Evolutionary conservation across 225 moss, liverwort and hornwort genomes (phyloP).

Genomic region (Pseudoscleropodium purum): DNA sequence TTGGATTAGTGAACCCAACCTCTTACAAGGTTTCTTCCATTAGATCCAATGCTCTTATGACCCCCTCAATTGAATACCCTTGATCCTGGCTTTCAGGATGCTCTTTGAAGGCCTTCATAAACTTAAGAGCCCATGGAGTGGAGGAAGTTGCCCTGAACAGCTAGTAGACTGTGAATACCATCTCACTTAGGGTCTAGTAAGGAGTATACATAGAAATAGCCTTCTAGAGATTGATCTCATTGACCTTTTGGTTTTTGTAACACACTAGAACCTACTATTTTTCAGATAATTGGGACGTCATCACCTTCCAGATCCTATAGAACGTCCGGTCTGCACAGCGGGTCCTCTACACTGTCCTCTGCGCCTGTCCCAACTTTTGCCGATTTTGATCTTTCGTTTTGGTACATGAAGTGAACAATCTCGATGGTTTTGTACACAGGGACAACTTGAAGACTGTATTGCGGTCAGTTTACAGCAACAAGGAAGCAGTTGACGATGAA

Average conservation of each 20-base stretch:
- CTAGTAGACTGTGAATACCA: background rate
- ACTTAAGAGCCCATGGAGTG: background rate
- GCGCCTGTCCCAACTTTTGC: background rate
- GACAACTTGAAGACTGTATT: slow-evolving; percentile 73
- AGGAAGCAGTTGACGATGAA: slow-evolving; percentile 89
- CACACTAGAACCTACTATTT: background rate
- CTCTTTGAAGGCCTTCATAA: background rate
- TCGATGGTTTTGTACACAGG: slow-evolving; percentile 16
- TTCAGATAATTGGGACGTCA: background rate
- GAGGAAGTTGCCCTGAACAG: background rate
- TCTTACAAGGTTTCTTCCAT: background rate
- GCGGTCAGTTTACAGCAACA: slow-evolving; percentile 84
- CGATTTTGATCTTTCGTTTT: background rate
- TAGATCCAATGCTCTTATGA: background rate
- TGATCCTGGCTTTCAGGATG: background rate
- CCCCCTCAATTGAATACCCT: background rate
- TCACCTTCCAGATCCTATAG: background rate
- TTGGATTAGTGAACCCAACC: background rate
- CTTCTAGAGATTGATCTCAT: background rate
- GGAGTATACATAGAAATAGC: background rate
- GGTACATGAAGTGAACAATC: background rate
- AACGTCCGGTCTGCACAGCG: background rate
- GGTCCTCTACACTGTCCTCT: background rate
- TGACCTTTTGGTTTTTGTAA: background rate
- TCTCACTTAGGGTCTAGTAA: background rate